Base-by-base conservation (phyloP, 2,329 filamentous ascomycete species). In the Fusarium sp. region DNA sequence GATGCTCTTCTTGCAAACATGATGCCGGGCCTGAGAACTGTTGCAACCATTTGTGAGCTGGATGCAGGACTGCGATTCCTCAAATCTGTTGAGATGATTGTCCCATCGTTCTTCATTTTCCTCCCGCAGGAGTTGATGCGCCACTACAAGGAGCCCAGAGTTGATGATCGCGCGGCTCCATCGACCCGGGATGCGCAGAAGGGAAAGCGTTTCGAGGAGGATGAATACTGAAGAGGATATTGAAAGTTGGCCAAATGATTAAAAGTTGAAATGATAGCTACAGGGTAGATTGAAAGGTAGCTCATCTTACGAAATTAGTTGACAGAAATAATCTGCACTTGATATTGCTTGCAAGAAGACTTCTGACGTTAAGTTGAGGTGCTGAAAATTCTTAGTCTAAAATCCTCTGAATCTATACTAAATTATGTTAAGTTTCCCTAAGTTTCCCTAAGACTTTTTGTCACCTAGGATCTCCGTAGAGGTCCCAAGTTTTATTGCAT, bases 51-150 rank as follows among this genome's bases (percentile, higher is more conserved):
- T 15, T 89, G 86, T 72, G 84, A 90, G 65, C 81, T 93, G 30
- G 87, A 87, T 75, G 89, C 91, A 30, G 92, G 90, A 6, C 68
- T 94, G 30, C 86, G 85, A 71, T 94, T 92, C 79, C 88, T 95
- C 78, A 91, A 91, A 78, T 81, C 85, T 5, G 79, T 92, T 22
- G 79, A 83, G 34, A 85, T 85, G 1, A 79, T 91, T 17, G 87
- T 88, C 64, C 89, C 89, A 7, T 88, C 87, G 0, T 93, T 93
- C 78, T 90, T 93, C 78, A 87, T 85, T 1, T 89, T 90, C 64
- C 83, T 95, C 32, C 87, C 89, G 2, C 94, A 95, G 79, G 89
- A 92, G 74, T 83, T 93, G 73, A 93, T 95, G 91, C 76, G 86
- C 28, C 81, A 86, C 24, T 95, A 89, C 87, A 93, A 90, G 79